Evolutionary conservation across 2,329 filamentous ascomycete genomes (phyloP), one percentile per base, ranked within the genome.

Genomic region (Monilinia fructigena): DNA sequence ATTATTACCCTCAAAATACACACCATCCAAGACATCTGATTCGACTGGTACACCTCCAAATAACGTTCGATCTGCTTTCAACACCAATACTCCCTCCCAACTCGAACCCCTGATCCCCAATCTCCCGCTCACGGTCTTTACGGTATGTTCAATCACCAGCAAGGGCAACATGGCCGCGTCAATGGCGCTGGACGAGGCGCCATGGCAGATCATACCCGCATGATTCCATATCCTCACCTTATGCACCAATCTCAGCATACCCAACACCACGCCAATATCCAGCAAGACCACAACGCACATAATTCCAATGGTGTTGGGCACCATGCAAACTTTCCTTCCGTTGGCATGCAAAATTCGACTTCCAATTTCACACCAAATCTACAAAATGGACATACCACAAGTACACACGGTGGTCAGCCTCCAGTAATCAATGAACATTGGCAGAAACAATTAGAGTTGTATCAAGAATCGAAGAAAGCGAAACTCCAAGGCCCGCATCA

Each of bases 381-480:
- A 42, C 84, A 86, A 65, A 88, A 88, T 73, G 86, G 86, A 47
- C 84, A 86, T 65, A 74, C 79, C 8, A 76, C 78, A 20, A 80
- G 79, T 59, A 77, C 81, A 23, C 79, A 85, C 60, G 80, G 78
- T 42, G 80, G 79, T 4, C 85, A 85, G 70, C 78, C 78, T 35
- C 84, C 84, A 65, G 82, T 80, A 65, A 78, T 82, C 55, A 87
- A 80, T 70, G 86, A 89, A 72, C 90, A 96, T 78, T 98, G 93
- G 93, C 88, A 89, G 70, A 89, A 95, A 75, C 95, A 99, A 79
- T 79, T 97, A 70, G 88, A 90, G 69, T 80, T 93, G 74, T 89
- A 89, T 70, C 91, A 93, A 71, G 90, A 92, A 69, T 87, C 91
- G 74, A 91, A 85, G 81, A 87, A 81, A 80, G 87, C 82, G 79